Conservation (phyloP, 2,329 filamentous ascomycete species). For the Daldinia sp. region DNA sequence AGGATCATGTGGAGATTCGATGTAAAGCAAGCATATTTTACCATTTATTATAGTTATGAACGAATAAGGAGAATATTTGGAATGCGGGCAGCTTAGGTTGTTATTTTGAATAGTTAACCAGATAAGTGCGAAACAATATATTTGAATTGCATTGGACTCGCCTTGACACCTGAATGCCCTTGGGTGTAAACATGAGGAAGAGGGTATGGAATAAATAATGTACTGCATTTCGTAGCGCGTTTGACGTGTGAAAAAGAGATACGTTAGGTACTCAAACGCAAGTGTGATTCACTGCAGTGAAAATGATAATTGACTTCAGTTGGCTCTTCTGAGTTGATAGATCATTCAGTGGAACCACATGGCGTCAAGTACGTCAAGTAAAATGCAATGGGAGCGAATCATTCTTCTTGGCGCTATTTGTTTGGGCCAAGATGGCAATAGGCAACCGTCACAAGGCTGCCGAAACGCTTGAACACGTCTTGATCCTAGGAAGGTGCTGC, state of each 20-base stretch:
- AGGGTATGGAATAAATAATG: not conserved
- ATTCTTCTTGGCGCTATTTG: constrained; percentile 21
- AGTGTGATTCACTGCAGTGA: constrained; percentile 1
- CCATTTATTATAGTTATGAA: not conserved
- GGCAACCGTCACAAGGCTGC: constrained; percentile 4
- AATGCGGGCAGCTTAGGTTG: no score
- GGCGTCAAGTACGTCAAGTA: constrained; percentile 2
- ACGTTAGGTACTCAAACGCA: not conserved
- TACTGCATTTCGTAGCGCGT: not conserved
- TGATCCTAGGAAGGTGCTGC: not conserved
- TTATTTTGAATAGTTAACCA: not conserved
- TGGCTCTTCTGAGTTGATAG: not conserved
- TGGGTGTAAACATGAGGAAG: not conserved
- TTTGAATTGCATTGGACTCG: not conserved
- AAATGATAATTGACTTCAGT: not conserved
- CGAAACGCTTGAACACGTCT: not conserved
- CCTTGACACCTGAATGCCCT: no score
- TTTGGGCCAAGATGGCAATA: constrained; percentile 7
- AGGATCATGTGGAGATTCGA: not conserved
- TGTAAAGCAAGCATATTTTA: not conserved
- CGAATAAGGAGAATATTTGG: not conserved
- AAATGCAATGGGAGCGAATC: constrained; percentile 18
- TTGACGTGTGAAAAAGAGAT: not conserved
- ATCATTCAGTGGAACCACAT: constrained; percentile 31
- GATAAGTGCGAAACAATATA: not conserved